Base-by-base conservation (phyloP, 176 grass and related monocot species). In the Oryza meyeriana region DNA sequence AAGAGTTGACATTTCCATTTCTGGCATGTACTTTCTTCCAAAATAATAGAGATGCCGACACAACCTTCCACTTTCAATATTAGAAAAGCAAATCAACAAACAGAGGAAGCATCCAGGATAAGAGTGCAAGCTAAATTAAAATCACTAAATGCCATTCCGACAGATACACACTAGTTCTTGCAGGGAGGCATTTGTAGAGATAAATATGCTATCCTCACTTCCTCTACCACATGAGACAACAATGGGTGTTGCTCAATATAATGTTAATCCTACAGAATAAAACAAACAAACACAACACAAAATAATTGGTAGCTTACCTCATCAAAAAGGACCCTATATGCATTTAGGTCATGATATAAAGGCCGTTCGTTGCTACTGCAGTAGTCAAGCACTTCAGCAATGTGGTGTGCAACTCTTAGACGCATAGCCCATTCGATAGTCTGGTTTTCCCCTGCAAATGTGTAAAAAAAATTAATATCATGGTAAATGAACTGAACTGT, bases 361-460 rank as follows among this genome's bases (percentile, higher is more conserved):
- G 91, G 91, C 22, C 91, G 84, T 44, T 87, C 93, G 61, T 99
- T 80, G 11, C 70, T 88, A 47, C 89, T 87, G 72, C 93, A 94
- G 58, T 94, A 96, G 38, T 99, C 93, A 74, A 95, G 83, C 36
- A 89, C 97, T 85, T 96, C 93, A 58, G 97, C 93, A 66, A 99
- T 99, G 65, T 94, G 93, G 52, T 86, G 87, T 34, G 93, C 87
- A 80, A 99, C 97, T 87, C 93, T 94, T 42, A 99, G 74, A 25
- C 97, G 97, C 97, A 99, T 99, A 71, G 97, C 93, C 97, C 97
- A 99, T 84, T 99, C 97, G 74, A 99, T 89, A 70, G 97, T 92
- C 87, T 99, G 97, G 55, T 91, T 96, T 91, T 99, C 97, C 93
- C 93, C 97, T 99, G 85, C 77, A 82, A 33, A 89, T 77, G 83